Conservation (phyloP, 495 filamentous ascomycete species). For the Evernia prunastri region DNA sequence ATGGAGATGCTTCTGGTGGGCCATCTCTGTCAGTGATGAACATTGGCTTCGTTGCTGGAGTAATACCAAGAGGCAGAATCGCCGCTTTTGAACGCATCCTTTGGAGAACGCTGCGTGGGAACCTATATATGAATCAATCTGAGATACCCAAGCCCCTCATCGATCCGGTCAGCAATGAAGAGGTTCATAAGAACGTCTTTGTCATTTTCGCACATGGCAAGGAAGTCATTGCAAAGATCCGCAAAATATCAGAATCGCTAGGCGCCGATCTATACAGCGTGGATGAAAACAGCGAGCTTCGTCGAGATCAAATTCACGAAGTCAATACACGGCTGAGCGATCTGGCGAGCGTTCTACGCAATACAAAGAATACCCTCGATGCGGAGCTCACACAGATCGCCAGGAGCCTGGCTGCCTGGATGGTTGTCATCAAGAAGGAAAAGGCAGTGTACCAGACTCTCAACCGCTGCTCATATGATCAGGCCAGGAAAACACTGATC, state of each 20-base stretch:
- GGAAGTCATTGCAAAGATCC: conserved; percentile 95
- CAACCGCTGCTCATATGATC: conserved; percentile 94
- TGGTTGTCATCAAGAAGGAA: conserved; percentile 95
- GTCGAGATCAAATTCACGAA: conserved; percentile 91
- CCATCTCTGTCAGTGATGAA: conserved; percentile 93
- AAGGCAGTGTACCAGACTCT: conserved; percentile 97
- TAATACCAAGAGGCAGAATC: conserved; percentile 88
- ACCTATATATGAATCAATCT: conserved; percentile 99
- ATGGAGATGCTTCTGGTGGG: conserved; percentile 65
- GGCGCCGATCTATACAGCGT: conserved; percentile 92
- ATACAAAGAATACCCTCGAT: conserved; percentile 93
- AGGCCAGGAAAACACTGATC: conserved; percentile 89
- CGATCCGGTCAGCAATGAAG: conserved; percentile 85
- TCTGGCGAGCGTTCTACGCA: conserved; percentile 80
- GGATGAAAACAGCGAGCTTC: conserved; percentile 90
- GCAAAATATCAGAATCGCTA: conserved; percentile 96
- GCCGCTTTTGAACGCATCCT: conserved; percentile 94
- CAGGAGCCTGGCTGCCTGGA: conserved; percentile 84
- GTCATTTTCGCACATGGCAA: conserved; percentile 99
- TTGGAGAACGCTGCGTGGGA: conserved; percentile 93
- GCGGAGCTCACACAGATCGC: conserved; percentile 90
- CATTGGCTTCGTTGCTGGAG: conserved; percentile 99
- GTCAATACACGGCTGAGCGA: conserved; percentile 89
- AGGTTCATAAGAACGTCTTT: conserved; percentile 93
- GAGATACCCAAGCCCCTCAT: conserved; percentile 94